These are phyloP conservation scores for Trichoderma breve DNA, from an alignment of 2,329 filamentous ascomycete species.

Conservation along the genomic window DNA sequence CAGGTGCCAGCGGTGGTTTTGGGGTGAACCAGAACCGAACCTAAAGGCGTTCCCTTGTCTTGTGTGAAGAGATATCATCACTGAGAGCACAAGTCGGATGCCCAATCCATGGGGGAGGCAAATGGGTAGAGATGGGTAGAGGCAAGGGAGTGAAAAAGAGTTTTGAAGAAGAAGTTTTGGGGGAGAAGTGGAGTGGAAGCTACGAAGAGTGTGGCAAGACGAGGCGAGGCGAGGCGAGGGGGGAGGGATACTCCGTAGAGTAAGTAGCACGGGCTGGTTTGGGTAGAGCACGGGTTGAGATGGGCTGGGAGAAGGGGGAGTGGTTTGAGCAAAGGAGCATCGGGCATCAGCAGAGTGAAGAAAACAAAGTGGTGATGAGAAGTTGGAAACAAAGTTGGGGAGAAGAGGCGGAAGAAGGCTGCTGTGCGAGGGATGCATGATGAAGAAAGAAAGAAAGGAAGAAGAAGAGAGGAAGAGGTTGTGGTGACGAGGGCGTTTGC, in stretches of 20 bases:
- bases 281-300: not conserved
- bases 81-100: not conserved
- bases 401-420: not conserved
- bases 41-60: not conserved
- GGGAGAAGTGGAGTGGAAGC: not conserved
- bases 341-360: not conserved
- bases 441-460: not conserved
- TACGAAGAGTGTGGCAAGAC: not conserved
- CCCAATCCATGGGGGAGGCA: not conserved
- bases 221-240: not conserved
- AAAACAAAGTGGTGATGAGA: not conserved
- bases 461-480: not conserved
- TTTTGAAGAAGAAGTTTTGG: not conserved
- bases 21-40: not conserved
- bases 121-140: not conserved
- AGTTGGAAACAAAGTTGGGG: not conserved
- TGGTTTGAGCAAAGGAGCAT: not conserved
- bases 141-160: not conserved
- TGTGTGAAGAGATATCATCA: constrained; percentile 17
- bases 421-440: not conserved
- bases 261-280: not conserved
- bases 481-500: not conserved
- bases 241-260: not conserved
- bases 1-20: not conserved
- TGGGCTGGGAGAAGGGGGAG: not conserved